Evolutionary conservation across 164 flowering plant genomes (phyloP), one percentile per base, ranked within the genome.

Genomic region (Vitis labrusca): DNA sequence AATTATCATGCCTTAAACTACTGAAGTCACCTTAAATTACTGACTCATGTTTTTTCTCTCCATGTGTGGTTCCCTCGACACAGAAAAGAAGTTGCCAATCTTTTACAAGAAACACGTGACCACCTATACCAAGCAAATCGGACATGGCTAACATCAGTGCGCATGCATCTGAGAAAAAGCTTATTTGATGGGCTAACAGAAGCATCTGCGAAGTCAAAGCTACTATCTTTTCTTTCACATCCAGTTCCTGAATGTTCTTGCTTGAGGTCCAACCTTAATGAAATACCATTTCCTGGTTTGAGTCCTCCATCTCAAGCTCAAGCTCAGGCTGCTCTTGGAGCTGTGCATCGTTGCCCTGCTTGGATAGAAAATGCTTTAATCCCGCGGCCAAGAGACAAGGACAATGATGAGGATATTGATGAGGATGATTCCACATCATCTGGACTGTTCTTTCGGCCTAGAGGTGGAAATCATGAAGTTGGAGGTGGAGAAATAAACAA

Each of bases 241-340:
- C 98, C 99, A 5, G 81, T 87, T 57, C 98, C 98, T 10, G 98
- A 95, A 66, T 95, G 98, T 79, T 85, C 92, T 63, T 92, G 99
- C 77, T 59, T 65, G 67, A 84, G 81, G 55, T 52, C 60, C 15
- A 76, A 74, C 37, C 58, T 73, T 32, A 15, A 17, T 0, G 79
- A 72, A 58, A 52, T 53, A 48, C 65, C 79, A 50, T 4, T 29
- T 37, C 68, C 63, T 66, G 74, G 85, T 72, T 70, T 82, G 11
- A 74, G 67, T 74, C 79, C 82, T 69, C 69, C 82, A 65, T 59
- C 56, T n/a, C 67, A 60, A 15, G 64, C 78, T 5, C 78, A 69
- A 65, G 54, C 78, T 55, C 70, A 71, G 10, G 73, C 81, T 66
- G 71, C 78, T 63, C 78, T 89, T 48, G 84, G 89, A 19, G 74